Percentiles rank a stretch among this genome's conserved stretches.
These are phyloP conservation scores for Pulveroboletus ravenelii DNA, from an alignment of 768 basidiomycete genomes.

Conservation along the genomic window DNA sequence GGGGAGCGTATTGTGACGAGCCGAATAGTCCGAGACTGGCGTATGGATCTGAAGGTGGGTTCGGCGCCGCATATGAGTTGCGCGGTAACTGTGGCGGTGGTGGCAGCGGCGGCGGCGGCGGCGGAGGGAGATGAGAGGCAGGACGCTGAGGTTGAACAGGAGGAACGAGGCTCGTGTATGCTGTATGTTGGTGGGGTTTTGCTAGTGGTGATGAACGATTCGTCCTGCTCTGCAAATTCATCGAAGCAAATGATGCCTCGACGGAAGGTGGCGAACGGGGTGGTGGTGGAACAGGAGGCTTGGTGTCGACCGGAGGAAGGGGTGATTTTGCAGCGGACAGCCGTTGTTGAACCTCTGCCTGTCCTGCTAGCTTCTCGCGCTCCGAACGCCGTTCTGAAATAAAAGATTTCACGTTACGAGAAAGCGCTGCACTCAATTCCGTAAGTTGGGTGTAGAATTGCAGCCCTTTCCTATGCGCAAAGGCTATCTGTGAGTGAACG, in stretches of 20 bases:
- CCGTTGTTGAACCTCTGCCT: conserved; percentile 69
- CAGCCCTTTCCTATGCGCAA: conserved; percentile 64
- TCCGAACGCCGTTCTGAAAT: conserved; percentile 62
- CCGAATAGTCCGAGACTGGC: conserved; percentile 29
- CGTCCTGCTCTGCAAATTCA: conserved; percentile 41
- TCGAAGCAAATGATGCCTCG: conserved; percentile 51
- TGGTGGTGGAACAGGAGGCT: conserved; percentile 46
- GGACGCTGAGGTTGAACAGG: conserved; percentile 21
- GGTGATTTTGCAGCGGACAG: conserved; percentile 41
- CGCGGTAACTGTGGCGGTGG: conserved; percentile 28
- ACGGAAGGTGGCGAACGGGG: conserved; percentile 37
- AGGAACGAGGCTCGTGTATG: conserved; percentile 18
- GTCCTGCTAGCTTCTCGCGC: conserved; percentile 59
- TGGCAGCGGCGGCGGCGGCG: conserved; percentile 27
- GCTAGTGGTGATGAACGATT: conserved; percentile 27
- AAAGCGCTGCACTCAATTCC: conserved; percentile 55
- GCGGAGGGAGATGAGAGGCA: conserved; percentile 13
- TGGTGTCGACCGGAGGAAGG: conserved; percentile 40
- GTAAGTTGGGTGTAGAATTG: conserved; percentile 84
- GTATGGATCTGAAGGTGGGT: conserved; percentile 34
- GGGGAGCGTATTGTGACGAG: conserved; percentile 8
- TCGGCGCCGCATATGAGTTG: conserved; percentile 20
- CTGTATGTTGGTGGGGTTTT: conserved; percentile 27
- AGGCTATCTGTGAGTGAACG: conserved; percentile 5
- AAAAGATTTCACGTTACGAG: conserved; percentile 56